Conservation (phyloP, 768 basidiomycete genomes). For the Scleroderma bovista region DNA sequence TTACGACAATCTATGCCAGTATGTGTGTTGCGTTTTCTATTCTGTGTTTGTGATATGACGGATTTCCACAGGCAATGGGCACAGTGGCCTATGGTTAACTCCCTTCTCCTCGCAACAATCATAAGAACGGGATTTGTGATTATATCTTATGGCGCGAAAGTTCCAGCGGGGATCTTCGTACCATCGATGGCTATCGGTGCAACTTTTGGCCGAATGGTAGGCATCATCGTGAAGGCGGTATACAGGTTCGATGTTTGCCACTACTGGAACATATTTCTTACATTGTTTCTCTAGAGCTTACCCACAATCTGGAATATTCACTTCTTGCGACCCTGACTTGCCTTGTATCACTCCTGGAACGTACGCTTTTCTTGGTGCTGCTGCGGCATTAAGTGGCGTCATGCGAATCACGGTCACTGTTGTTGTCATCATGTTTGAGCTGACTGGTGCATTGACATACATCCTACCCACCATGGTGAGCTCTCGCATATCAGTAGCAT, state of each 20-base stretch:
- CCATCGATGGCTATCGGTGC: constrained; percentile 99
- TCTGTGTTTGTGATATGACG: constrained; percentile 5
- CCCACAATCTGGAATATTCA: constrained; percentile 81
- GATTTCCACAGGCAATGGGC: constrained; percentile 56
- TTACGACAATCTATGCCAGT: constrained; percentile 95
- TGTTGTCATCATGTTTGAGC: constrained; percentile 98
- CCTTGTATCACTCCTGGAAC: constrained; percentile 99
- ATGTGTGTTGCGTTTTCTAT: constrained; percentile 28
- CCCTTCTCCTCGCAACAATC: constrained; percentile 85
- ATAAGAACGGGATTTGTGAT: constrained; percentile 84
- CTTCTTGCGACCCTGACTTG: constrained; percentile 83
- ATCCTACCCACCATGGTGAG: constrained; percentile 95
- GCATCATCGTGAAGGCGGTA: constrained; percentile 92
- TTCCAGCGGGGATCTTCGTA: constrained; percentile 96
- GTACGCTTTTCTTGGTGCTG: constrained; percentile 95
- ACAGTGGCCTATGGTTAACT: constrained; percentile 95
- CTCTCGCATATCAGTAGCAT: constrained; percentile 1
- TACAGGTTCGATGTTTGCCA: constrained; percentile 48
- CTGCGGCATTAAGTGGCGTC: constrained; percentile 91
- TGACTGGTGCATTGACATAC: constrained; percentile 95
- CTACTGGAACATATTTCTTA: not conserved
- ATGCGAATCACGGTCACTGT: constrained; percentile 98
- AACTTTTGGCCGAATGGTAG: constrained; percentile 94
- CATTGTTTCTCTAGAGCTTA: constrained; percentile 52
- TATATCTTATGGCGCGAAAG: constrained; percentile 92